Conservation (phyloP, 73 alveolate species). For the Paramecium biaurelia region DNA sequence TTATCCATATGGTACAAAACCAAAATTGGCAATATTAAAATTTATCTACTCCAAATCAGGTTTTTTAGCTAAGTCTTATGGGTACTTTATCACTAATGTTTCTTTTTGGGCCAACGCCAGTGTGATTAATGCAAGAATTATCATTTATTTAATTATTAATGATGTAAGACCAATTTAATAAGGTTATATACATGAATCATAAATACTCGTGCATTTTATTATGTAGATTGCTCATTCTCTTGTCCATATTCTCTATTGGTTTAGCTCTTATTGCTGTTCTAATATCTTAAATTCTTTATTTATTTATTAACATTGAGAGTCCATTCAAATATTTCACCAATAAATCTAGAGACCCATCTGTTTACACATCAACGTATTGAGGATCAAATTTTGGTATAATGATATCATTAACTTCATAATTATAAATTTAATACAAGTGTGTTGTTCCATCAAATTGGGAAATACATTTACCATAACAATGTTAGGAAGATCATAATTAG, state of each 20-base stretch:
- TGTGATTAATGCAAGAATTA: neutral
- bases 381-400: constrained; percentile 52
- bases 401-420: constrained; percentile 47
- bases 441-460: constrained; percentile 38
- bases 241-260: constrained; percentile 4
- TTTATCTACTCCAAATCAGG: neutral
- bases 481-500: constrained; percentile 37
- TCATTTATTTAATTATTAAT: neutral
- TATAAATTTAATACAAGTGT: neutral
- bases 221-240: constrained; percentile 29
- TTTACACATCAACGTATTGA: neutral
- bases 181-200: neutral
- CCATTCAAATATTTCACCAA: constrained; percentile 61
- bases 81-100: neutral
- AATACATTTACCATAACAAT: constrained; percentile 23
- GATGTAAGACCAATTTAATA: neutral
- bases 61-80: neutral
- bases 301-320: constrained; percentile 30
- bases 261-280: constrained; percentile 61
- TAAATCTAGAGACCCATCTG: constrained; percentile 16
- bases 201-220: constrained; percentile 34
- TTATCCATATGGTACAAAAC: constrained; percentile 46
- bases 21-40: constrained; percentile 22
- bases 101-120: neutral
- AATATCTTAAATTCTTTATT: constrained; percentile 41